Base-by-base conservation (phyloP, 176 grass and related monocot species). In the Hyparrhenia diplandra region DNA sequence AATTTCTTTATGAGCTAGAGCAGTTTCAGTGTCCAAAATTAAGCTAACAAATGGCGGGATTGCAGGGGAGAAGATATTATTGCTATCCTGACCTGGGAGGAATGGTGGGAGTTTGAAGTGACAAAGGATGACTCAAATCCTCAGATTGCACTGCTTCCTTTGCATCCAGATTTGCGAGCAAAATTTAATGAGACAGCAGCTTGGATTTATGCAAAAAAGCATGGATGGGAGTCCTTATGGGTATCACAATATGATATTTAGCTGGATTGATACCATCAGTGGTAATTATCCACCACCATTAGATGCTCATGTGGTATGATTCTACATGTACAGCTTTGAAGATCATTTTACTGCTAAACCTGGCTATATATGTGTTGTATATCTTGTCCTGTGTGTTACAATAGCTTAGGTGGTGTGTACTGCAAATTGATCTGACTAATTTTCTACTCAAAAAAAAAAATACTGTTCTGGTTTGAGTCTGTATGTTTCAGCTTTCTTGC, bases 241-340 rank as follows among this genome's bases (percentile, higher is more conserved):
- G 2, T 98, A 98, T 55, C 96, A 98, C 73, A 98, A 98, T 79
- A 83, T 98, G 92, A 98, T 98, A 63, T 98, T 98, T 73, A 98
- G 96, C 82, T 98, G 96, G 96, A 98, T 98, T 4, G 96, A 98
- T 88, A 98, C 96, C 54, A 75, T 91, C 72, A 99, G 76, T 69
- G 70, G 85, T 69, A 99, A 99, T 76, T 99, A 99, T 58, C 96
- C 96, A 14, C 84, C 88, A 23, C 96, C 96, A 52, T 87, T 99
- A 45, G 96, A 99, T 95, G 84, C 96, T 82, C 92, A 99, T 95
- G 87, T 91, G 88, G 96, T 99, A 91, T 80, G 89, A 78, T 87
- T 68, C 45, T 40, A 39, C 58, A 16, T 75, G 28, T 40, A 66
- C 23, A n/a, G 10, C 68, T 79, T 35, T 35, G 61, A 79, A 60